Conservation (phyloP, 192 early-diverging fungal genomes). For the Chytriomyces hyalinus region DNA sequence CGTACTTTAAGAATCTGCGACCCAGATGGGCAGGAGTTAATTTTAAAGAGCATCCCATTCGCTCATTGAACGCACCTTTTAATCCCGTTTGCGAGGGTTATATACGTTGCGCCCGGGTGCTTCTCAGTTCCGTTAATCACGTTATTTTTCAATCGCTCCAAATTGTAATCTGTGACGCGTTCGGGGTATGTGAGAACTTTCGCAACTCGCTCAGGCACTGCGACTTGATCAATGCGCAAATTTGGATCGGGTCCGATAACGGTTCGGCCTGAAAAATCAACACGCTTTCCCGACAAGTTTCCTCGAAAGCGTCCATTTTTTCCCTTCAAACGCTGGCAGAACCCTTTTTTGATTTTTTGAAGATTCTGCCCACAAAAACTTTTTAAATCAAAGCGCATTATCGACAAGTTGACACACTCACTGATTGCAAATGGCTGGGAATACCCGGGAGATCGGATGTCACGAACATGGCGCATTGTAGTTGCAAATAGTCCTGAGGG, state of each 20-base stretch:
- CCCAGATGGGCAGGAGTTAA: too few relatives aligned
- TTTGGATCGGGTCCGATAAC: conserved; percentile 99
- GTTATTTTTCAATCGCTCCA: conserved; percentile 73
- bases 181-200: conserved; percentile 96
- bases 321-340: conserved; percentile 97
- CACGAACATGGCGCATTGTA: conserved; percentile 95
- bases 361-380: conserved; percentile 50
- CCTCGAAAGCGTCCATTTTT: conserved; percentile 99
- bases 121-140: conserved; percentile 87
- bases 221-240: conserved; percentile 94
- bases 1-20: conserved; percentile 70
- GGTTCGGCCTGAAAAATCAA: conserved; percentile 97
- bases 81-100: conserved; percentile 53
- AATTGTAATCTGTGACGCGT: conserved; percentile 88
- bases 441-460: conserved; percentile 94
- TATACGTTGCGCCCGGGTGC: conserved; percentile 92
- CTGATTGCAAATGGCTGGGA: conserved; percentile 60
- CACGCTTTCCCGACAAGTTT: conserved; percentile 98
- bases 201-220: conserved; percentile 88
- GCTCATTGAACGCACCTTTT: conserved; percentile 44
- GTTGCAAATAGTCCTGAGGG: conserved; percentile 95
- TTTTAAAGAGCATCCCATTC: background rate
- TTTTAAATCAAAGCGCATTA: conserved; percentile 42
- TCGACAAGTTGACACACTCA: background rate
- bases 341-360: conserved; percentile 74